These are phyloP conservation scores for Sherardia arvensis DNA, from an alignment of 257 asterid genomes.

Conservation along the genomic window DNA sequence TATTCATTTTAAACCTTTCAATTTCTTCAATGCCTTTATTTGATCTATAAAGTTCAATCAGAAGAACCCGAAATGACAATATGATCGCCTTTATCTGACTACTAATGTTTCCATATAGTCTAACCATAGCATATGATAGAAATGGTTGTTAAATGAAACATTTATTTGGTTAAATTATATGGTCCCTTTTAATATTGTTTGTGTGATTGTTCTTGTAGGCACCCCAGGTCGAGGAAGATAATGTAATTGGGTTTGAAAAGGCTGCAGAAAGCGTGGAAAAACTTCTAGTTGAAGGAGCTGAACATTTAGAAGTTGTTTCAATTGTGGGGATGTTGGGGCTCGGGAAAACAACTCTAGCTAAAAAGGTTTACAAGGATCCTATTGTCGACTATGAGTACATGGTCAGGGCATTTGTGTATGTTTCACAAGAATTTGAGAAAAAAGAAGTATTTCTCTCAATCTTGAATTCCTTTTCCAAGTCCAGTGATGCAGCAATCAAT, in stretches of 20 bases:
- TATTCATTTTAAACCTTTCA: too few species aligned
- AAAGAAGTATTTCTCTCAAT: slow-evolving; percentile 18
- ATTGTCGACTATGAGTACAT: slow-evolving; percentile 10
- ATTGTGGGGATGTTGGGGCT: slow-evolving; percentile 16
- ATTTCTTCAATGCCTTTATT: too few species aligned
- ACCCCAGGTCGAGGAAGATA: slow-evolving; percentile 4
- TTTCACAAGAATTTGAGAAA: slow-evolving; percentile 11
- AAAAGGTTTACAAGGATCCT: slow-evolving; percentile 14
- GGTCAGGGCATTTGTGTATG: slow-evolving; percentile 14
- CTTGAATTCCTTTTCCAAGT: not conserved
- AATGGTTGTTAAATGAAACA: too few species aligned
- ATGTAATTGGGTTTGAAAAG: slow-evolving; percentile 11
- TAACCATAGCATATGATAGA: too few species aligned
- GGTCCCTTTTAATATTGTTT: too few species aligned
- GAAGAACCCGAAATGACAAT: too few species aligned
- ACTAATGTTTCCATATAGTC: too few species aligned
- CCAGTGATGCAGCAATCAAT: not conserved
- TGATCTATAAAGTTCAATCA: too few species aligned
- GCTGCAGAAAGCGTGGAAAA: not conserved
- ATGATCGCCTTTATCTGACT: too few species aligned
- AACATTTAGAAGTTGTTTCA: not conserved
- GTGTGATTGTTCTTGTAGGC: not conserved
- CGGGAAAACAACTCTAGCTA: slow-evolving; percentile 24
- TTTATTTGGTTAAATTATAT: too few species aligned
- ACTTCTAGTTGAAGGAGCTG: not conserved